A percentile compares a stretch with the other conserved stretches of the same genome.
phyloP scores from a whole-genome alignment of 495 filamentous ascomycete species.

The Viridothelium virens region DNA sequence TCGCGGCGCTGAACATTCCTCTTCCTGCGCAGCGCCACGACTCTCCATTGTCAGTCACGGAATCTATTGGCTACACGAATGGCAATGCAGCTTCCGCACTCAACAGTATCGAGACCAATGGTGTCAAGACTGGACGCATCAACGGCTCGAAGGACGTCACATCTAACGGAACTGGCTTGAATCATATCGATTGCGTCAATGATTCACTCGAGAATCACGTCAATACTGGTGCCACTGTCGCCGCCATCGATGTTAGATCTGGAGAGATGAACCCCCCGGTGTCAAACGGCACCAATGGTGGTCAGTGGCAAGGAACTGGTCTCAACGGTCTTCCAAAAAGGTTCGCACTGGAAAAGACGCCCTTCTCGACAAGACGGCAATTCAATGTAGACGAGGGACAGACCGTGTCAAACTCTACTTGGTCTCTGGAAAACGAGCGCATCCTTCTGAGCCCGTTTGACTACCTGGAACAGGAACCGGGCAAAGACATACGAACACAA shows the following conservation, averaged over 20 bases:
- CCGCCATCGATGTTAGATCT: not conserved
- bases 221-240: not conserved
- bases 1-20: constrained; percentile 36
- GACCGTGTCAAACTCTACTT: constrained; percentile 14
- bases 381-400: not conserved
- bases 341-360: not conserved
- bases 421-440: constrained; percentile 39
- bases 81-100: constrained; percentile 22
- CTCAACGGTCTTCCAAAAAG: not conserved
- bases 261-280: not conserved
- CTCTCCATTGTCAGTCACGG: constrained; percentile 1
- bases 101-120: not conserved
- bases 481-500: constrained; percentile 83
- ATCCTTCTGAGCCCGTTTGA: constrained; percentile 81
- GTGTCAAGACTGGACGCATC: not conserved
- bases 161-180: not conserved
- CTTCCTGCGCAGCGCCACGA: not conserved
- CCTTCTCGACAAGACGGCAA: not conserved
- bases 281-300: not conserved
- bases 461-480: constrained; percentile 76
- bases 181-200: not conserved
- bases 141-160: not conserved
- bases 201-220: not conserved
- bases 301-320: not conserved
- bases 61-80: not conserved